Evolutionary conservation across 208 protist genomes (phyloP), one percentile per base, ranked within the genome.

Genomic region (Blastocrithidia nonstop): DNA sequence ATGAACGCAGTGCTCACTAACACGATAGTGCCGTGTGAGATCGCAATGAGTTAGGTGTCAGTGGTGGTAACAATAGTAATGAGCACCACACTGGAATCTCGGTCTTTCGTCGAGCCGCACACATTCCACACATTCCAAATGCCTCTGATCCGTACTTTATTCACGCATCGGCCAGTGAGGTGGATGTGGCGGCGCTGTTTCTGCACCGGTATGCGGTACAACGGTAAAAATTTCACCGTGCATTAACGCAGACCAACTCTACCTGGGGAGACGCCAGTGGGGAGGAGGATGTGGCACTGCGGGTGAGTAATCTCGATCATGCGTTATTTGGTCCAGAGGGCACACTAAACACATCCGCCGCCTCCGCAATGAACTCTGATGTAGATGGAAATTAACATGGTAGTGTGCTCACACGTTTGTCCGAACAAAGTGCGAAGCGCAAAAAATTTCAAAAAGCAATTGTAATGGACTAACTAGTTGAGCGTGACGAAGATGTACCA

Each of bases 161-260:
- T 45, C 61, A 83, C 54, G 63, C 84, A 23, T 72, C 51, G 47
- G 68, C 79, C n/a, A 66, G 76, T 47, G 63, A 88, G 15, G 77
- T 93, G 31, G 84, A 93, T 40, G 84, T 93, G 4, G 53, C 70
- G 3, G 72, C 75, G 11, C 66, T 93, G 25, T 93, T 93, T 43
- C 36, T 93, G 20, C 84, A 93, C 52, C 76, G 84, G 46, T 93
- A 89, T 58, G 84, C 84, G 28, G 79, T 93, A 43, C 84, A 93
- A 50, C 75, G 84, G 0, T 71, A 88, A 56, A 78, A 76, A 37
- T 93, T 93, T 57, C 31, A 88, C 13, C 63, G 87, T 21, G 75
- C 71, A 16, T 58, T 89, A n/a, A 71, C 67, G 29, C 76, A 84
- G 55, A 67, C 82, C 33, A 70, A 74, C 46, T 75, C 71, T 20